Percentiles rank a stretch among this genome's conserved stretches.
These are phyloP conservation scores for Hanseniaspora sp. DNA, from an alignment of 1,139 yeast species.

Conservation along the genomic window DNA sequence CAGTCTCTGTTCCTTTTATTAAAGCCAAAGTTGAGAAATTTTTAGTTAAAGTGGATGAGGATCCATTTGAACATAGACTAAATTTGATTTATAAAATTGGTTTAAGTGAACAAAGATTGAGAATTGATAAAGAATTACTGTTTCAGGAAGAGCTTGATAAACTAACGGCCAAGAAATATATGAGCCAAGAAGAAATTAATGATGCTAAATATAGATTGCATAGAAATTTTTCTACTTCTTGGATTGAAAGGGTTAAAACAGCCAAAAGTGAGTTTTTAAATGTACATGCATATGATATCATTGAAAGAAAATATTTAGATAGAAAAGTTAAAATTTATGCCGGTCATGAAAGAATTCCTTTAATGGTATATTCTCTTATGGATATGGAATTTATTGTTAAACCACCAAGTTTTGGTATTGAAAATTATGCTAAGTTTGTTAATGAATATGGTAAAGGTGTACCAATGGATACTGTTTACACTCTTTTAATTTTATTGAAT, in stretches of 20 bases:
- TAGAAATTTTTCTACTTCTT: constrained; percentile 41
- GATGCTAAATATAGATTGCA: constrained; percentile 23
- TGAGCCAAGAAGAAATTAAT: constrained; percentile 15
- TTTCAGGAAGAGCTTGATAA: constrained; percentile 34
- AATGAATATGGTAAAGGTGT: constrained; percentile 67
- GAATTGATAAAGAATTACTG: constrained; percentile 46
- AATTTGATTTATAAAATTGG: constrained; percentile 66
- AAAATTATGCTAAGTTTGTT: constrained; percentile 45
- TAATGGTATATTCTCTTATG: constrained; percentile 32
- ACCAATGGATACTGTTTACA: constrained; percentile 53
- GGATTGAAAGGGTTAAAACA: constrained; percentile 44
- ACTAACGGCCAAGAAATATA: constrained; percentile 8
- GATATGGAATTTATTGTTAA: constrained; percentile 41
- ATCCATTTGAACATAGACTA: constrained; percentile 73
- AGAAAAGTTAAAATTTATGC: constrained; percentile 18
- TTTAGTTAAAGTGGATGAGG: constrained; percentile 39
- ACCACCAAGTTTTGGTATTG: constrained; percentile 44
- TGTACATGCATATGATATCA: constrained; percentile 23
- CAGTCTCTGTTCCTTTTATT: constrained; percentile 45
- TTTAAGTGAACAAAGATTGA: constrained; percentile 49
- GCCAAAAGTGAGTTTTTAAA: constrained; percentile 35
- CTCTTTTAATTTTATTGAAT: constrained; percentile 49
- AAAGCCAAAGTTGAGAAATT: constrained; percentile 41
- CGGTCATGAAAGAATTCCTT: constrained; percentile 21
- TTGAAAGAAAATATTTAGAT: constrained; percentile 20